phyloP scores from a whole-genome alignment of 2,329 filamentous ascomycete genomes.

The Verticillium tricorpus region DNA sequence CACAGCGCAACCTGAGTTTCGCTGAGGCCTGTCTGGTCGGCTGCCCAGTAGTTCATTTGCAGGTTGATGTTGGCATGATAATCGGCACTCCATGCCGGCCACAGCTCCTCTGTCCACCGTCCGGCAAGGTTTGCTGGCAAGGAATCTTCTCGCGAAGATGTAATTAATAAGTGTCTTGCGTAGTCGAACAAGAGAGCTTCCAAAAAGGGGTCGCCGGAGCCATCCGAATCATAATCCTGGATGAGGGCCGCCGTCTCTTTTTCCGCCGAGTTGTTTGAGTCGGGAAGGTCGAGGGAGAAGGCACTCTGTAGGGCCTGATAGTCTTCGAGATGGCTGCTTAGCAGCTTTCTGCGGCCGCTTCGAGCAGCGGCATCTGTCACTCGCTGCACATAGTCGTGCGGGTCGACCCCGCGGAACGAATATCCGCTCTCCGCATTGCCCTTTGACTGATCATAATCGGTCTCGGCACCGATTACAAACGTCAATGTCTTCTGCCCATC shows the following conservation, averaged over 20 bases:
- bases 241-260: conserved; percentile 36
- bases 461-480: conserved; percentile 39
- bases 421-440: conserved; percentile 38
- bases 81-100: conserved; percentile 40
- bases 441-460: conserved; percentile 45
- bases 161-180: conserved; percentile 49
- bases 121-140: conserved; percentile 55
- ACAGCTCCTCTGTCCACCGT: conserved; percentile 44
- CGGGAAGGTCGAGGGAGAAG: conserved; percentile 41
- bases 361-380: conserved; percentile 24
- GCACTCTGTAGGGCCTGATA: conserved; percentile 30
- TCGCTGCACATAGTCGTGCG: conserved; percentile 29
- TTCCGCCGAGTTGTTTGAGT: conserved; percentile 32
- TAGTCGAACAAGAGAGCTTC: conserved; percentile 50
- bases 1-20: conserved; percentile 41
- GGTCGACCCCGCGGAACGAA: conserved; percentile 45
- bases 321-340: conserved; percentile 32
- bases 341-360: conserved; percentile 26
- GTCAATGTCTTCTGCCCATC: conserved; percentile 19
- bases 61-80: conserved; percentile 57
- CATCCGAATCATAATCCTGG: conserved; percentile 21
- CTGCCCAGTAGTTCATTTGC: conserved; percentile 58
- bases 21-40: conserved; percentile 46
- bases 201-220: conserved; percentile 43
- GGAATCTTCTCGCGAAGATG: conserved; percentile 43